Conservation (phyloP, 768 basidiomycete species). For the Tylopilus intermedius region DNA sequence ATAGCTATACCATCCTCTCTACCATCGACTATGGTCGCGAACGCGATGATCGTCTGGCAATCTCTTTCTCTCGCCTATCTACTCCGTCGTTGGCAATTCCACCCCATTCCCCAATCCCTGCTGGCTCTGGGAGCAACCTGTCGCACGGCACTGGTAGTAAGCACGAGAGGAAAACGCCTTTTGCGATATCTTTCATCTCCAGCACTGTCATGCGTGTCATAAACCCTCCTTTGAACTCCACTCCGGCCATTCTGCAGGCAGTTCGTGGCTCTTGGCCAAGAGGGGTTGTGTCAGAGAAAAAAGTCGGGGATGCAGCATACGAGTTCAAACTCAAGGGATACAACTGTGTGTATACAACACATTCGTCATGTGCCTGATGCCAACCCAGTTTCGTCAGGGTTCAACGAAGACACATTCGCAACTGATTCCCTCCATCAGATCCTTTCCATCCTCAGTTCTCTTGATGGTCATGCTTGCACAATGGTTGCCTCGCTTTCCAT, state of each 20-base stretch:
- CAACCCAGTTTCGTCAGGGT: conserved; percentile 46
- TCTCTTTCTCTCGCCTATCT: conserved; percentile 60
- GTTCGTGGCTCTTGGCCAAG: conserved; percentile 75
- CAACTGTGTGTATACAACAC: conserved; percentile 48
- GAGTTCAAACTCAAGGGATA: conserved; percentile 83
- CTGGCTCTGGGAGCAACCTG: conserved; percentile 34
- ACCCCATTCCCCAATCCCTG: conserved; percentile 36
- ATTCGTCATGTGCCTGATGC: conserved; percentile 13
- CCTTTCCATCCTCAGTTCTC: conserved; percentile 57
- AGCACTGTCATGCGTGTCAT: conserved; percentile 67
- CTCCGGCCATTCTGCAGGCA: conserved; percentile 77
- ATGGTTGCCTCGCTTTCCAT: conserved; percentile 69
- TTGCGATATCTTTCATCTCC: conserved; percentile 71
- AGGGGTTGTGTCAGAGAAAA: conserved; percentile 74
- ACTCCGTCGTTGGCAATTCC: conserved; percentile 33
- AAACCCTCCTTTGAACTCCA: conserved; percentile 67
- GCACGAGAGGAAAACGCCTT: conserved; percentile 42
- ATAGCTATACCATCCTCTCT: conserved; percentile 61
- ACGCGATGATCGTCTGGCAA: conserved; percentile 63
- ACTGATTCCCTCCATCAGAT: conserved; percentile 71
- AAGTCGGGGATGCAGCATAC: conserved; percentile 63
- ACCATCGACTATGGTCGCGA: conserved; percentile 75
- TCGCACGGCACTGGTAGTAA: conserved; percentile 34
- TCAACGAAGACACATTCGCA: conserved; percentile 72
- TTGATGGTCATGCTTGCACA: conserved; percentile 64